These are phyloP conservation scores for Lolium perenne DNA, from an alignment of 176 grass and related monocot genomes.

Conservation along the genomic window DNA sequence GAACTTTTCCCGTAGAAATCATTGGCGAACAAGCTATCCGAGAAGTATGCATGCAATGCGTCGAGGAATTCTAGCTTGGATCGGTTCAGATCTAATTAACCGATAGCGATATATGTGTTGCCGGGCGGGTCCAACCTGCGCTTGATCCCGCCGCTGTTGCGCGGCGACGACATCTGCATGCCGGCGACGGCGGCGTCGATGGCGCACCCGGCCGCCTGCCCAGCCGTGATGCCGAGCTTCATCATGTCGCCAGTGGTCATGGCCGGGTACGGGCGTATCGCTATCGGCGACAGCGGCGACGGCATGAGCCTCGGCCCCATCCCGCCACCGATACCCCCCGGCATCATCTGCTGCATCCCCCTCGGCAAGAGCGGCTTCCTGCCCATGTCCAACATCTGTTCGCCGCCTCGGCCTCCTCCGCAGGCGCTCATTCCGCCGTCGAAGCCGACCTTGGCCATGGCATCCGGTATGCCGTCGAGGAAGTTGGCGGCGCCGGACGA, in stretches of 20 bases:
- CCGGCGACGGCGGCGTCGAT: constrained; percentile 56
- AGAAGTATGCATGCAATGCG: constrained; percentile 26
- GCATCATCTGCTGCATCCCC: constrained; percentile 62
- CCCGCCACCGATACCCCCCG: constrained; percentile 23
- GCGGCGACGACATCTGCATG: constrained; percentile 79
- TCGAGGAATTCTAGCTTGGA: constrained; percentile 7
- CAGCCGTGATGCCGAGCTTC: constrained; percentile 58
- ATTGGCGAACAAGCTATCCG: neutral
- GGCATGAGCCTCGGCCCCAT: constrained; percentile 42
- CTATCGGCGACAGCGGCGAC: constrained; percentile 57
- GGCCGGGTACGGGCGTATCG: constrained; percentile 58
- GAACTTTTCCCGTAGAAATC: constrained; percentile 16
- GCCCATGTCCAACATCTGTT: constrained; percentile 42
- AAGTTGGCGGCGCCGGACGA: constrained; percentile 44
- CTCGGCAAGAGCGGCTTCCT: constrained; percentile 60
- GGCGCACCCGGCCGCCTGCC: constrained; percentile 46
- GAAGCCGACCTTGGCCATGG: constrained; percentile 53
- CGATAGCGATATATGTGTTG: neutral
- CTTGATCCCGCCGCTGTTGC: constrained; percentile 62
- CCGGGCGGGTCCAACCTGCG: constrained; percentile 54
- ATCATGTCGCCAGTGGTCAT: constrained; percentile 51
- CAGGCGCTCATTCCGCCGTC: constrained; percentile 7
- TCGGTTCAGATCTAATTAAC: constrained; percentile 43
- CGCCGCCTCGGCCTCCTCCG: neutral
- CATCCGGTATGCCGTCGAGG: constrained; percentile 40